Conservation (phyloP, 2,329 filamentous ascomycete species). For the Aspergillus fumigatiaffinis region DNA sequence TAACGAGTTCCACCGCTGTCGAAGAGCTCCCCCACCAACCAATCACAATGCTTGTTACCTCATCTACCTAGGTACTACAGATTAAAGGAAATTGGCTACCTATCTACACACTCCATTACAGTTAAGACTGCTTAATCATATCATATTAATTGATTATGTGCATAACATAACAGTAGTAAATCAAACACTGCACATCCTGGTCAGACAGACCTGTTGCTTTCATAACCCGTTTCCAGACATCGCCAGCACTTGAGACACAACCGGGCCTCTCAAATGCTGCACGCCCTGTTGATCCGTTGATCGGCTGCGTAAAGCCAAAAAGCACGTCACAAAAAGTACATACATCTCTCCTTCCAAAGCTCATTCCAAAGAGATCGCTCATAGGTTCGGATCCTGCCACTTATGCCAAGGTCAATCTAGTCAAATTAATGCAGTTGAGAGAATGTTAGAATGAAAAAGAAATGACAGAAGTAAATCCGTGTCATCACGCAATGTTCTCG, state of each 20-base stretch:
- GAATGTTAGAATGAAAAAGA: conserved; percentile 19
- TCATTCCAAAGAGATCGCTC: conserved; percentile 13
- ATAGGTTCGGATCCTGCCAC: conserved; percentile 24
- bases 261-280: conserved; percentile 15
- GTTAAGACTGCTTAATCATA: background rate
- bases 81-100: background rate
- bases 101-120: no score
- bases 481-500: conserved; percentile 29
- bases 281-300: conserved; percentile 1
- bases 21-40: background rate
- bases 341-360: conserved; percentile 11
- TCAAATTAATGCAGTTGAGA: conserved; percentile 27
- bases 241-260: conserved; percentile 18
- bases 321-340: conserved; percentile 12
- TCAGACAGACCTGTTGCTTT: conserved; percentile 1
- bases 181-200: conserved; percentile 9
- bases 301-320: conserved; percentile 11
- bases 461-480: conserved; percentile 9
- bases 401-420: conserved; percentile 21
- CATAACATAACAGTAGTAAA: conserved; percentile 18
- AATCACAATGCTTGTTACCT: background rate
- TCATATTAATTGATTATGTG: conserved; percentile 15
- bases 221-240: conserved; percentile 14
- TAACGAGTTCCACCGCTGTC: background rate
- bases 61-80: background rate